Percentiles rank a stretch among this genome's conserved stretches.
Conservation (phyloP, 352 stramenopile species). For the Globisporangium recalcitrans region DNA sequence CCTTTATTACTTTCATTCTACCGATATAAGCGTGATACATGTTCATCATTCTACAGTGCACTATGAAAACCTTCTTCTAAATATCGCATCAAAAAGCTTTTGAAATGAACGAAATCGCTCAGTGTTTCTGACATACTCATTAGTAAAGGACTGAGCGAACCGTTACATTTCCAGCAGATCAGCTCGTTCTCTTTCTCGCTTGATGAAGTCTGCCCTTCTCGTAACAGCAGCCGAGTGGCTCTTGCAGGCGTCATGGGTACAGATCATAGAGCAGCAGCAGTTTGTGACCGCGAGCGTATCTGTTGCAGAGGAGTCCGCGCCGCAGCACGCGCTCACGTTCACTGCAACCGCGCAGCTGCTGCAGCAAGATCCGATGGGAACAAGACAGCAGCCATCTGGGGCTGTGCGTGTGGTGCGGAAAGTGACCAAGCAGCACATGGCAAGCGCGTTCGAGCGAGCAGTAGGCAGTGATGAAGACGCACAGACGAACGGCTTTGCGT, state of each 20-base stretch:
- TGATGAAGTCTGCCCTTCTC: conserved; percentile 5
- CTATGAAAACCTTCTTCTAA: too few species aligned
- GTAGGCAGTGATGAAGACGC: conserved; percentile 6
- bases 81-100: too few species aligned
- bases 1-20: background rate
- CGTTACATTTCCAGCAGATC: background rate
- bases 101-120: too few species aligned
- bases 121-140: background rate
- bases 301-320: conserved; percentile 31
- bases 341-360: conserved; percentile 8
- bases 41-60: too few species aligned
- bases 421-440: conserved; percentile 50
- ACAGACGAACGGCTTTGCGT: conserved; percentile 8
- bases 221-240: conserved; percentile 16
- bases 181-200: background rate
- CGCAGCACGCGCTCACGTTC: conserved; percentile 44
- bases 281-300: conserved; percentile 18
- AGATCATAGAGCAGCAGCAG: conserved; percentile 17
- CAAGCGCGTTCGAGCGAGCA: conserved; percentile 31
- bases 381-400: background rate
- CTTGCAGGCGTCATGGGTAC: conserved; percentile 23
- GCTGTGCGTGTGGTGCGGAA: conserved; percentile 8
- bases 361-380: background rate
- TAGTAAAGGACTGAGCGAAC: background rate
- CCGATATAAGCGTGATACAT: background rate